These are phyloP conservation scores for Neostapfia colusana DNA, from an alignment of 176 grass and related monocot genomes.

Conservation along the genomic window DNA sequence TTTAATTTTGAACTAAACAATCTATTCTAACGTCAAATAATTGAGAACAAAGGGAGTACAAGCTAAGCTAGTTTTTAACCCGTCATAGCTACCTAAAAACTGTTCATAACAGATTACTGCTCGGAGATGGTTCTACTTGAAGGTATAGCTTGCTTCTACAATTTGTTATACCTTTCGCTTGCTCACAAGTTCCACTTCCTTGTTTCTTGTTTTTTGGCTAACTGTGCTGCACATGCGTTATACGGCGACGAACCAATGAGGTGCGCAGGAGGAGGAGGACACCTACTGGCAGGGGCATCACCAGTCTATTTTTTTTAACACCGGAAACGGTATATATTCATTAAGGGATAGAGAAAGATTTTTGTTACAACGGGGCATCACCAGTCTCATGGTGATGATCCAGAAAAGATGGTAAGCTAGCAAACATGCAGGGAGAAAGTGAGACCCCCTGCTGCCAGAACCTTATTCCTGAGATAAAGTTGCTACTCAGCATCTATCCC, in stretches of 20 bases:
- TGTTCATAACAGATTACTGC: no score
- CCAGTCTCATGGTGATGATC: not conserved
- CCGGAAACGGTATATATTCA: no score
- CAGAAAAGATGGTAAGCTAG: not conserved
- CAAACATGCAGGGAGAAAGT: not conserved
- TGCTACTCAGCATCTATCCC: slow-evolving; percentile 8
- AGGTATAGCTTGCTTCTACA: not conserved
- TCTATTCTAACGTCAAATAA: no score
- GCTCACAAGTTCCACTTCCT: not conserved
- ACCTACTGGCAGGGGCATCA: not conserved
- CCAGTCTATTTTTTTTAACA: no score
- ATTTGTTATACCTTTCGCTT: not conserved
- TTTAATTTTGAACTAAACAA: no score
- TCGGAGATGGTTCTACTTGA: not conserved
- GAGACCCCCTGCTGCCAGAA: slow-evolving; percentile 15
- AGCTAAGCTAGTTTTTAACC: no score
- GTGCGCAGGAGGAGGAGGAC: not conserved
- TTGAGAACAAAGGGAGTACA: no score
- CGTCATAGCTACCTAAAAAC: no score
- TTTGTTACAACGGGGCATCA: no score
- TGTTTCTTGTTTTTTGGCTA: not conserved
- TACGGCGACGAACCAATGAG: not conserved
- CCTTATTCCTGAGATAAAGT: slow-evolving; percentile 45
- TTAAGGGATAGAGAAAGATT: no score
- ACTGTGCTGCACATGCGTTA: not conserved